Base-by-base conservation (phyloP, 225 moss, liverwort and hornwort genomes). In the Sphagnum tenellum region DNA sequence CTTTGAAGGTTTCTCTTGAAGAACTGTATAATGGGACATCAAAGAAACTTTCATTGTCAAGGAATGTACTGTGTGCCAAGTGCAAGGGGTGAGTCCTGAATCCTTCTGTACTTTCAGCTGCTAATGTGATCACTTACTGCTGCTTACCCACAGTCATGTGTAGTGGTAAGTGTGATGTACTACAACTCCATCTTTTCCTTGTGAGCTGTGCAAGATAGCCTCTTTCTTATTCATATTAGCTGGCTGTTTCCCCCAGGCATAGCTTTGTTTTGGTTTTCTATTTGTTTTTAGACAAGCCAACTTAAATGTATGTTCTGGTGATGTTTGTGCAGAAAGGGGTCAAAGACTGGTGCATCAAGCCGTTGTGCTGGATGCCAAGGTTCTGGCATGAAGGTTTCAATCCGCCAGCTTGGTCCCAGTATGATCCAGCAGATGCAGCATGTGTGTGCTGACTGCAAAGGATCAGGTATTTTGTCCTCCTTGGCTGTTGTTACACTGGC, bases 401-500 rank as follows among this genome's bases (percentile, higher is more conserved):
- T 95, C 9, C 84, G 92, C 0, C 92, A 95, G 64, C 75, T 95
- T 6, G 95, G 95, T 2, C 91, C 95, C 0, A 89, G 78, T 65
- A 92, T 95, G 92, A 89, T 95, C 57, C 89, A 92, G 63, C 95
- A 92, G 79, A 92, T 89, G 95, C 95, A 95, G 66, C 92, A 95
- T 3, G 92, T 89, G 0, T 95, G 95, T 62, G 65, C 92, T 0
- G 92, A 95, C 64, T 95, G 92, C 72, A 67, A 67, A 56, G 92
- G 95, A 64, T 84, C 89, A 70, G 89, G 91, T 86, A 6, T 7
- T 60, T 46, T 47, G 47, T 57, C 4, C 4, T 56, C 9, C 8
- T 4, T 29, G 11, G 14, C 45, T 50, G 46, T 1, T 3, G 5
- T 4, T 44, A n/a, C 44, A 4, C 29, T 29, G 29, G 29, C 29